Evolutionary conservation across 2,329 filamentous ascomycete species (phyloP), one percentile per base, ranked within the genome.

Genomic region (Purpureocillium takamizusanense): DNA sequence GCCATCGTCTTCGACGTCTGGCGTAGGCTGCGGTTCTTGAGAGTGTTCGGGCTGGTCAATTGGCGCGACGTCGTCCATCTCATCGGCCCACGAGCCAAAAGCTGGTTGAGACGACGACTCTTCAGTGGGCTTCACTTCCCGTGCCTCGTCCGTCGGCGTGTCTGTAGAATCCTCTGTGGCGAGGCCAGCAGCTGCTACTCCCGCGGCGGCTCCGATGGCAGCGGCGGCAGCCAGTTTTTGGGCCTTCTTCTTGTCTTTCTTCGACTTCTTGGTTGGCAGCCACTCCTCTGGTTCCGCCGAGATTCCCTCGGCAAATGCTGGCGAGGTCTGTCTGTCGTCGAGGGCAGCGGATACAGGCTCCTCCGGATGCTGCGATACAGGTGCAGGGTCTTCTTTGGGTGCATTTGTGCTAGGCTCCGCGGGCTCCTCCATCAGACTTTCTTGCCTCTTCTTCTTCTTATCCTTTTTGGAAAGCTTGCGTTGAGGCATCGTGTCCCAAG

Each of bases 231-330:
- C 54, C 30, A 55, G 45, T 34, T 57, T 60, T 46, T 59, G 56
- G 9, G 53, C 52, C 44, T 59, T 59, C 39, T 59, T 62, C 46
- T 58, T 62, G 32, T 63, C 52, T 39, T 61, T 57, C 41, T 55
- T 60, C 14, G 48, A 48, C 41, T 51, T 53, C 41, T 56, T 54
- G 4, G 43, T 32, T 13, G 44, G 18, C 14, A 16, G 23, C 36
- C 37, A 42, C 14, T 42, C 39, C 4, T 48, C 43, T 16, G 29
- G 18, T 15, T 47, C 38, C 23, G 38, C 36, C 9, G 35, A 25
- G 4, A 30, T 17, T 15, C 42, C 43, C 25, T 41, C 39, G 9
- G 33, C 21, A 21, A 18, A 29, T n/a, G n/a, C 17, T 33, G 35
- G 14, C 13, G 21, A 10, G 21, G 21, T 10, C 10, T 10, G 5